Evolutionary conservation across 352 stramenopile genomes (phyloP).

Genomic region (Phytophthora cajani): DNA sequence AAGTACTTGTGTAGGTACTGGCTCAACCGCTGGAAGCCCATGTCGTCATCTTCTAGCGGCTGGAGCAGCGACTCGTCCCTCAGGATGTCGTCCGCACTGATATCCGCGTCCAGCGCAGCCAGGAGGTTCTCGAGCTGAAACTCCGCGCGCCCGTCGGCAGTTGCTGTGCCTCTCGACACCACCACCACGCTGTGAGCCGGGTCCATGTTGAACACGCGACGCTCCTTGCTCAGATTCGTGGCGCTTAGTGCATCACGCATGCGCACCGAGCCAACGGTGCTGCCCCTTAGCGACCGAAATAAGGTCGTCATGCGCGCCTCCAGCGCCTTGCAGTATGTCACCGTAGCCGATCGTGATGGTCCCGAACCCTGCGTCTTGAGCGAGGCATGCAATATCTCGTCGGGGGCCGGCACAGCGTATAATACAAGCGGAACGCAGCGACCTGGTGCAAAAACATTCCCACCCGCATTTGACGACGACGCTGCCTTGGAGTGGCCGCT

Average conservation of each 20-base stretch:
- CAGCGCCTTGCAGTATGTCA: constrained; percentile 63
- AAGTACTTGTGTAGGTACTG: constrained; percentile 71
- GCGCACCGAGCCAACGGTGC: constrained; percentile 56
- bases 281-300: constrained; percentile 62
- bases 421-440: constrained; percentile 72
- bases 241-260: constrained; percentile 62
- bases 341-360: constrained; percentile 50
- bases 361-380: constrained; percentile 37
- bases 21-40: constrained; percentile 56
- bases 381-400: constrained; percentile 50
- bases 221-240: constrained; percentile 69
- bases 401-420: constrained; percentile 62
- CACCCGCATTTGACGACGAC: constrained; percentile 12
- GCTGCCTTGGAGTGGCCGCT: constrained; percentile 31
- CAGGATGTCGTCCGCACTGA: constrained; percentile 23
- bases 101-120: constrained; percentile 44
- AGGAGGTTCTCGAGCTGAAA: constrained; percentile 52
- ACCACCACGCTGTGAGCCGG: constrained; percentile 74
- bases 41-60: constrained; percentile 62
- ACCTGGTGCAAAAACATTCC: constrained; percentile 59
- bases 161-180: constrained; percentile 46
- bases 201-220: constrained; percentile 71
- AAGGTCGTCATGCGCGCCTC: constrained; percentile 61
- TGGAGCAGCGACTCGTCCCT: constrained; percentile 42
- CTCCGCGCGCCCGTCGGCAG: constrained; percentile 38